Base-by-base conservation (phyloP, 1,139 yeast genomes). In the Suhomyces chickasaworum region DNA sequence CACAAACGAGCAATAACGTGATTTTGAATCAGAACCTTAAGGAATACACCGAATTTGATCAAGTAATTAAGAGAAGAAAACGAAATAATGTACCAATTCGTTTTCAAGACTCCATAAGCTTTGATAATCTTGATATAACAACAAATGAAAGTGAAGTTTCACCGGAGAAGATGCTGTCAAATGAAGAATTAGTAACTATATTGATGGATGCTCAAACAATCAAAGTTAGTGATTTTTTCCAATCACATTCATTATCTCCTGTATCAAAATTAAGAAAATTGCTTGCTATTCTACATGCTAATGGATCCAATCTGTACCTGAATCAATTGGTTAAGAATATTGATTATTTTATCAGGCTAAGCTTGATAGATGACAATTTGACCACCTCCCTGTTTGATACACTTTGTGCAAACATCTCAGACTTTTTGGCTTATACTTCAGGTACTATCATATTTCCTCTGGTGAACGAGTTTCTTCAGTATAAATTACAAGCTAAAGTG, bases 301-400 rank as follows among this genome's bases (percentile, higher is more conserved):
- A 37, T 6, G 44, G 40, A 8, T 29, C 20, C 20, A 16, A 18
- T 3, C 17, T 21, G 3, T 16, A 16, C 16, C 20, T 30, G 13
- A 23, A 39, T 8, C 44, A 44, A 1, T 39, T 36, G 2, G 13
- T 48, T 13, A 46, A 47, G n/a, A 53, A 51, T 34, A 33, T 62
- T 3, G 60, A 62, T 37, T 56, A 53, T 42, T 56, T 48, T 35
- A 34, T 60, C n/a, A 50, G 58, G 15, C 46, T 60, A 7, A 55
- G 55, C 18, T 40, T 60, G 10, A 39, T 58, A 10, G 63, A 61
- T 44, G 58, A 60, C 15, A 54, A 54, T 22, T 43, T 55, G 22
- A 46, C 56, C 7, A 22, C 34, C 8, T 32, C 42, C 10, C 59
- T 58, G 25, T 47, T 57, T 22, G 37, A 46, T 22, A 21, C n/a